These are phyloP conservation scores for Eucalyptus caleyi DNA, from an alignment of 345 rosid genomes.

Conservation along the genomic window DNA sequence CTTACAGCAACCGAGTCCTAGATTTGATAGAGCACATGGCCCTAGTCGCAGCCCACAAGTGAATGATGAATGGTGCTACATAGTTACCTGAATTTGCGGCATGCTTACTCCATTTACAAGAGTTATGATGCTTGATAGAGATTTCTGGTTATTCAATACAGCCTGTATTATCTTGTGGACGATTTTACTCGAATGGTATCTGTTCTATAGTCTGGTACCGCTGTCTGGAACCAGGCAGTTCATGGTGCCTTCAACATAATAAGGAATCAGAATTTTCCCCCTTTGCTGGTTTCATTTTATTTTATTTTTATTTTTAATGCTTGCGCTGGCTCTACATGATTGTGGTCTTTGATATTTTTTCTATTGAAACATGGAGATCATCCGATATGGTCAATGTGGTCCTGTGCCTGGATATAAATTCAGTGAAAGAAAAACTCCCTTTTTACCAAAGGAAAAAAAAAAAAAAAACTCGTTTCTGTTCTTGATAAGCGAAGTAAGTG, in stretches of 20 bases:
- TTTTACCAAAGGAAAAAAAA: neutral
- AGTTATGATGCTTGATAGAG: neutral
- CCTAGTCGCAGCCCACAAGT: constrained; percentile 50
- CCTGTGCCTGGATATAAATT: neutral
- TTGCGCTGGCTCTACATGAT: neutral
- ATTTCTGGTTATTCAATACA: neutral
- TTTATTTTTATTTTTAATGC: neutral
- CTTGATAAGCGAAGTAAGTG: neutral
- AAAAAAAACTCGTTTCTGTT: neutral
- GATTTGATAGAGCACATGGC: constrained; percentile 98
- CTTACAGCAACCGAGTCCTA: constrained; percentile 84
- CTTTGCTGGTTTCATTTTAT: neutral
- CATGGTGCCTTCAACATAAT: neutral
- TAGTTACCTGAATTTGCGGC: neutral
- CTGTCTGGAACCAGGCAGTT: neutral
- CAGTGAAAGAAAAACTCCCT: neutral
- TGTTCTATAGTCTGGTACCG: neutral
- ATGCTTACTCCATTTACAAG: neutral
- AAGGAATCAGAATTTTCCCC: neutral
- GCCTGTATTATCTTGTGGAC: neutral
- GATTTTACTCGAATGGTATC: neutral
- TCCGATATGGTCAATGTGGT: neutral
- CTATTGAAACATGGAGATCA: neutral
- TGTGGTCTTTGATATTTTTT: neutral
- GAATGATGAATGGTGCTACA: neutral